phyloP scores from a whole-genome alignment of 139 green algal species.

The Haematococcus lacustris region DNA sequence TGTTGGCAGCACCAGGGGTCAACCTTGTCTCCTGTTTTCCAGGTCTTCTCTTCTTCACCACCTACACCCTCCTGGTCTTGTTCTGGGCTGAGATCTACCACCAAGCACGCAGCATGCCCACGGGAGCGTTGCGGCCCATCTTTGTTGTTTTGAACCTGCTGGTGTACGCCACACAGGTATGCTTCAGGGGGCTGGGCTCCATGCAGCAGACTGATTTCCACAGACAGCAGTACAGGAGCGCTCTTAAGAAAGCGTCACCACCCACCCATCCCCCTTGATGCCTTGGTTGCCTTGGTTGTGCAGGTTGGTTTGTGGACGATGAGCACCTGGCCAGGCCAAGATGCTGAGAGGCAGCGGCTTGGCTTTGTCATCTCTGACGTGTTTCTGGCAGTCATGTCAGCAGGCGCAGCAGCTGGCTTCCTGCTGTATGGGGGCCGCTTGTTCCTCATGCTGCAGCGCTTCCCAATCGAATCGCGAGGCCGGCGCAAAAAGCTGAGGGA shows the following conservation, averaged over 20 bases:
- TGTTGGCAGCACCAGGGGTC: not conserved
- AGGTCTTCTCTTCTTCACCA: constrained; percentile 95
- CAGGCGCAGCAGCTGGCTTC: constrained; percentile 76
- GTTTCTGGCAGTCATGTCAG: constrained; percentile 73
- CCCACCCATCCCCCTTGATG: not conserved
- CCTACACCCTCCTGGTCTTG: constrained; percentile 95
- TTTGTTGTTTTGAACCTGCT: constrained; percentile 82
- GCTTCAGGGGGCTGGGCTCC: not conserved
- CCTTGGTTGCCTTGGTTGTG: not conserved
- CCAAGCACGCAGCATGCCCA: constrained; percentile 82
- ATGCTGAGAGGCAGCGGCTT: constrained; percentile 6
- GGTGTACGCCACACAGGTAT: constrained; percentile 76
- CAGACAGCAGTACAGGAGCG: not conserved
- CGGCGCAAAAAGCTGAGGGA: constrained; percentile 94
- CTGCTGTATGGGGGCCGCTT: constrained; percentile 90
- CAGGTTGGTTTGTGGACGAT: not conserved
- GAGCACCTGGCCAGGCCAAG: not conserved
- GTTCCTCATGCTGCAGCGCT: constrained; percentile 86
- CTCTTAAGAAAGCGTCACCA: not conserved
- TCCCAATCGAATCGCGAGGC: constrained; percentile 90
- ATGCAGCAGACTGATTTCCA: not conserved
- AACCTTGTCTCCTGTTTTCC: constrained; percentile 6
- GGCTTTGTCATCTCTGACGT: constrained; percentile 41
- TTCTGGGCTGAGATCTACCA: constrained; percentile 99
- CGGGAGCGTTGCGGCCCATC: constrained; percentile 59